Base-by-base conservation (phyloP, 257 asterid genomes). In the Solanum phureja region DNA sequence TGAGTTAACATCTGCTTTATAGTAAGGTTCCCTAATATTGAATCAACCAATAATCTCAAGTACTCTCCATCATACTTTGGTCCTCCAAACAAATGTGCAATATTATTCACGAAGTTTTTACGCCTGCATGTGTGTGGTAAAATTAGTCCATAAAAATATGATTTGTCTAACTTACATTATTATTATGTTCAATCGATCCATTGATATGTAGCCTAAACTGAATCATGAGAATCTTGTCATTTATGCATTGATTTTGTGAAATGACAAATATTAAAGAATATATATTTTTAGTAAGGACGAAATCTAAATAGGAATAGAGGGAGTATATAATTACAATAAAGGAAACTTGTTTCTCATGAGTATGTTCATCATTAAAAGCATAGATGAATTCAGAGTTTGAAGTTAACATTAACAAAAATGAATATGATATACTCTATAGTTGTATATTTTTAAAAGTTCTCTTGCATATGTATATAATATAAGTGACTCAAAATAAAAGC, bases 21-120 rank as follows among this genome's bases (percentile, higher is more conserved):
- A 5, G 92, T 93, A 23, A 88, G 89, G 4, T 89, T 91, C 13
- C 92, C 88, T 14, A 90, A 68, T 8, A 94, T 10, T 58, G 77
- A 87, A 40, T 90, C 11, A 10, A 87, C 64, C 84, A 91, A n/a
- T 7, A 93, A 44, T 77, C 76, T 91, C 23, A 94, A 88, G 87
- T 94, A 93, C 86, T 89, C 86, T 6, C 97, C 95, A 18, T 94
- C 91, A 44, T 92, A 94, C 88, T 92, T 93, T 2, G 95, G 93
- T 0, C 95, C 89, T 6, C 87, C 93, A 83, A 93, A 87, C 8
- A 91, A 71, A 64, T 90, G 86, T 27, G 84, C 85, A 1, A 93
- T 23, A n/a, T 88, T 89, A 75, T 85, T 75, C 68, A 89, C 77
- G 6, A 91, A 75, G 88, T 88, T 90, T 68, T 87, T 88, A 3